phyloP scores from a whole-genome alignment of 164 flowering plant genomes.

The Santalum album region DNA sequence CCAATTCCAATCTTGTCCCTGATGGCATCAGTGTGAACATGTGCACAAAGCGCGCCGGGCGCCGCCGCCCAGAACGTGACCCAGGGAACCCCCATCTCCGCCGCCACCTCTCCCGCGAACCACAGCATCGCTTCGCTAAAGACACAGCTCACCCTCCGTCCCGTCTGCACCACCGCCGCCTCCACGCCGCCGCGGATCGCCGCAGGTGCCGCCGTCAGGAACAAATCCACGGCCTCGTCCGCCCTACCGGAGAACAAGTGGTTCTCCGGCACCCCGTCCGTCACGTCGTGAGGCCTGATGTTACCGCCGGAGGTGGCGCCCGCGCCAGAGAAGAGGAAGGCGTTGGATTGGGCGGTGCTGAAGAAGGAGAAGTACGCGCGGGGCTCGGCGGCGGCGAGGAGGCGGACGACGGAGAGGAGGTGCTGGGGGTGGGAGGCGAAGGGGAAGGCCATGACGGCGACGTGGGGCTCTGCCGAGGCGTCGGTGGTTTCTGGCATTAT shows the following conservation, averaged over 20 bases:
- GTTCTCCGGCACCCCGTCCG: constrained; percentile 28
- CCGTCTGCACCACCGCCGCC: constrained; percentile 16
- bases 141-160: constrained; percentile 22
- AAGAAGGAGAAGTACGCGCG: constrained; percentile 15
- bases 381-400: constrained; percentile 16
- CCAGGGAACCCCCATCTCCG: constrained; percentile 35
- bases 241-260: constrained; percentile 5
- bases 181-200: constrained; percentile 6
- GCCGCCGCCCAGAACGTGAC: constrained; percentile 32
- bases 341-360: constrained; percentile 15
- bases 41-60: constrained; percentile 18
- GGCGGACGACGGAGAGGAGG: constrained; percentile 12
- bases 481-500: no score
- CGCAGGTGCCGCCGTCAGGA: constrained; percentile 26
- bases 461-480: no score
- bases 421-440: constrained; percentile 17
- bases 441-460: constrained; percentile 7
- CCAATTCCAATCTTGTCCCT: constrained; percentile 11
- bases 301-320: not conserved
- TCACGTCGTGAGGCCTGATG: constrained; percentile 18
- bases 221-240: constrained; percentile 21
- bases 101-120: constrained; percentile 32
- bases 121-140: constrained; percentile 31
- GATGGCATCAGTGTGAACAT: constrained; percentile 22
- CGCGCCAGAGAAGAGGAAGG: constrained; percentile 3